phyloP scores from a whole-genome alignment of 2,329 filamentous ascomycete species.

The Xylariaceae sp. region DNA sequence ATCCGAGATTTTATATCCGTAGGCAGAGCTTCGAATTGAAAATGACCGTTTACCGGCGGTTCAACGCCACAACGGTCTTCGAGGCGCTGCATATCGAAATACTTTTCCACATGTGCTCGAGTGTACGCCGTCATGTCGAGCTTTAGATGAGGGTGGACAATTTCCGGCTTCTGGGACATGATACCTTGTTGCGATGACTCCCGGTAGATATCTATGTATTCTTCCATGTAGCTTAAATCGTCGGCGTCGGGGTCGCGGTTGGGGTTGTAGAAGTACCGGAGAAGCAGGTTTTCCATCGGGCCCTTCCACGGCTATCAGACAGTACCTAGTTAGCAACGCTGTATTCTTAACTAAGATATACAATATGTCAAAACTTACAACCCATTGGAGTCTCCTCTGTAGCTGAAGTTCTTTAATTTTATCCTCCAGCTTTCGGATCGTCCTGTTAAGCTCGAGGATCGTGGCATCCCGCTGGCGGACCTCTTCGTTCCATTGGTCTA shows the following conservation, averaged over 20 bases:
- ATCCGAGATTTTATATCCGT: conserved; percentile 30
- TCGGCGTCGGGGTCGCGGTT: background rate
- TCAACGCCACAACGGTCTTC: background rate
- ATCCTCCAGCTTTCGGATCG: background rate
- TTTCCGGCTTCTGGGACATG: conserved; percentile 18
- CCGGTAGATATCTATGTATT: conserved; percentile 21
- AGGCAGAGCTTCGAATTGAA: conserved; percentile 31
- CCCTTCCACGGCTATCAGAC: conserved; percentile 9
- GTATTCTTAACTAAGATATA: no score
- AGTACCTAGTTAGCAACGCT: no score
- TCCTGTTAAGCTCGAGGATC: background rate
- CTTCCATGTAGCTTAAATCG: conserved; percentile 2
- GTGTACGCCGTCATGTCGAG: conserved; percentile 11
- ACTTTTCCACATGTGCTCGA: background rate
- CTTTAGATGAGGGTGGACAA: conserved; percentile 29
- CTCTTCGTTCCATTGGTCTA: background rate
- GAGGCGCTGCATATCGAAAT: conserved; percentile 2
- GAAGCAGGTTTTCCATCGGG: background rate
- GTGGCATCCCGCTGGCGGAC: background rate
- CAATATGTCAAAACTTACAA: no score
- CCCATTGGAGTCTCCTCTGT: background rate
- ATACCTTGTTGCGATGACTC: conserved; percentile 33
- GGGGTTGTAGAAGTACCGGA: background rate
- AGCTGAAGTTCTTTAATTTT: background rate
- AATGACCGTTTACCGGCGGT: conserved; percentile 12